Base-by-base conservation (phyloP, 2,329 filamentous ascomycete genomes). In the Fusarium scirpi region DNA sequence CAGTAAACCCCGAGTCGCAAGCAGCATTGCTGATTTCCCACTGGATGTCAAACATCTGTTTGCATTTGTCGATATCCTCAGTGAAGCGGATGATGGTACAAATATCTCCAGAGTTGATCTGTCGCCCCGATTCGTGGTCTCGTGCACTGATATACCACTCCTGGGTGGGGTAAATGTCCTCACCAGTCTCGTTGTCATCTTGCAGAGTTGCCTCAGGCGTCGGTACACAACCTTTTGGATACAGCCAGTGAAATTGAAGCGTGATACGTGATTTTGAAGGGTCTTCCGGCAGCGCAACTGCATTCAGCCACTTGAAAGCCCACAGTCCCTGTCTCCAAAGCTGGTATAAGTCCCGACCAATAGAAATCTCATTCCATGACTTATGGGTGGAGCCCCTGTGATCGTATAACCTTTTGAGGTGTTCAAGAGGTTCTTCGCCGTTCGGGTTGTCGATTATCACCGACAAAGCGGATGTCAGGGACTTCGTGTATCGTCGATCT, bases 321-420 rank as follows among this genome's bases (percentile, higher is more conserved):
- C 32, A 38, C 16, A 38, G 5, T 6, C 32, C 32, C 2, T 3
- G 9, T 18, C 16, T 6, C 32, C 32, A 38, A 38, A 38, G 32
- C 16, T 38, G 16, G 3, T 18, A 18, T 6, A 38, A 38, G 6
- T 38, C 32, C 2, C 32, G 32, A 2, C 5, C 1, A 11, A 38
- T 4, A 2, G 1, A 38, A 5, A 38, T 38, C 2, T 0, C 5
- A 38, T 38, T 38, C 32, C 32, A 38, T 6, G 16, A 6, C 16
- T 38, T 6, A 1, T 18, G 0, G 1, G 1, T 38, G 1, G 16
- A 11, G 5, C 9, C 16, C 9, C 18, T 10, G 9, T 10, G 8
- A 4, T 18, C 2, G 32, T 6, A 34, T 34, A 34, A 4, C 9
- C 1, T 10, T 18, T 34, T 18, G 32, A 38, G 32, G 16, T 38